Percentiles rank a stretch among this genome's conserved stretches.
Conservation (phyloP, 257 asterid species). For the Solanum appendiculatum region DNA sequence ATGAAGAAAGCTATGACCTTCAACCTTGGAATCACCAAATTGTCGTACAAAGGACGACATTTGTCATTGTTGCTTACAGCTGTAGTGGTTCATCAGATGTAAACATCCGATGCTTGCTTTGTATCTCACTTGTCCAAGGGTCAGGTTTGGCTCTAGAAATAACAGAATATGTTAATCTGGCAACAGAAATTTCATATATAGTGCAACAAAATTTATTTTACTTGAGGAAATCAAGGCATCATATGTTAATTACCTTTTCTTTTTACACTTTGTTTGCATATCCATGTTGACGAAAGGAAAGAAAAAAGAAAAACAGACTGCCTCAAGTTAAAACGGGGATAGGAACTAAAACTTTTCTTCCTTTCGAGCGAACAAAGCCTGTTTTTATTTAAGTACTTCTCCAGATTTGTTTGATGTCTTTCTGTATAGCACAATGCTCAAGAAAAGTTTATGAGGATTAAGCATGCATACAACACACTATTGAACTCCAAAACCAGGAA, state of each 20-base stretch:
- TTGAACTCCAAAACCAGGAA: constrained; percentile 58
- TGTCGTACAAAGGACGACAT: background rate
- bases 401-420: background rate
- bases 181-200: background rate
- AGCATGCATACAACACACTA: constrained; percentile 81
- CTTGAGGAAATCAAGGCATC: background rate
- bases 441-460: constrained; percentile 88
- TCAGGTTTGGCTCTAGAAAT: background rate
- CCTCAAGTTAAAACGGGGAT: background rate
- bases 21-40: background rate
- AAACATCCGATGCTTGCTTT: background rate
- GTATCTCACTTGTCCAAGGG: background rate
- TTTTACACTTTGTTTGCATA: background rate
- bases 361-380: background rate
- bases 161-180: background rate
- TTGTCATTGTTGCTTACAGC: background rate
- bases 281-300: background rate
- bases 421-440: constrained; percentile 56
- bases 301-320: background rate
- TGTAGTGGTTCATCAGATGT: background rate
- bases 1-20: background rate
- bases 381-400: background rate
- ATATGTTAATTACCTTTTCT: background rate
- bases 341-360: background rate
- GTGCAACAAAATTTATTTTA: background rate